phyloP scores from a whole-genome alignment of 441 rosid species.

The Isatis lusitanica region DNA sequence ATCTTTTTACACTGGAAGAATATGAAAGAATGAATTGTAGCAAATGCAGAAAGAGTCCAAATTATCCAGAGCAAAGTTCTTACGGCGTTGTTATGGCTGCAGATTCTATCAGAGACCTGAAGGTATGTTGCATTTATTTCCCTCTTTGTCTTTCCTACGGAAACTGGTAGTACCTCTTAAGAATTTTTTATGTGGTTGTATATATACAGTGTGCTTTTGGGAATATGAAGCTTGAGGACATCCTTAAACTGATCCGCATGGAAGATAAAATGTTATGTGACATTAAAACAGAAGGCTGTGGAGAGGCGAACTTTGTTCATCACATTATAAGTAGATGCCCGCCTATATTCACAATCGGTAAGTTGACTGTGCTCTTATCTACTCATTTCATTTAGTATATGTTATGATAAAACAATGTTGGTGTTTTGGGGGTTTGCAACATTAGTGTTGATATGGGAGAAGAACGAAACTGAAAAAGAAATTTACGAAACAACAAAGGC shows the following conservation, averaged over 20 bases:
- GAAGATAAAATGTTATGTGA: conserved; percentile 12
- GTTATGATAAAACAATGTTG: neutral
- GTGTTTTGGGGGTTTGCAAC: conserved; percentile 10
- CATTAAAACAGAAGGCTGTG: conserved; percentile 22
- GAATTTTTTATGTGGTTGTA: neutral
- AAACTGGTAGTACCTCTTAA: neutral
- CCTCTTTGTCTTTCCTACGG: neutral
- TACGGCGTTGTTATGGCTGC: conserved; percentile 20
- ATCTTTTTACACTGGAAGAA: conserved; percentile 17
- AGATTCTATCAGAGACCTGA: conserved; percentile 29
- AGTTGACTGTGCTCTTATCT: conserved; percentile 1
- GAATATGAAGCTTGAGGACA: conserved; percentile 15
- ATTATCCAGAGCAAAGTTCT: conserved; percentile 26
- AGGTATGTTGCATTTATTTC: conserved; percentile 1
- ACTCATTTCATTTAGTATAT: neutral
- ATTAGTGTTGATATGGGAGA: conserved; percentile 25
- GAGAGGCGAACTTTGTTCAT: conserved; percentile 11
- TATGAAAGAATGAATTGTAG: conserved; percentile 27
- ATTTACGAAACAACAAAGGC: conserved; percentile 19
- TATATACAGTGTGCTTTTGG: conserved; percentile 11
- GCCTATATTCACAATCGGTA: conserved; percentile 22
- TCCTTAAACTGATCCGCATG: conserved; percentile 12
- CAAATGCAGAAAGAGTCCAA: conserved; percentile 16
- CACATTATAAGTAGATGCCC: conserved; percentile 12
- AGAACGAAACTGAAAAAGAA: conserved; percentile 13